Evolutionary conservation across 164 flowering plant species (phyloP), one percentile per base, ranked within the genome.

Genomic region (Piper betle): DNA sequence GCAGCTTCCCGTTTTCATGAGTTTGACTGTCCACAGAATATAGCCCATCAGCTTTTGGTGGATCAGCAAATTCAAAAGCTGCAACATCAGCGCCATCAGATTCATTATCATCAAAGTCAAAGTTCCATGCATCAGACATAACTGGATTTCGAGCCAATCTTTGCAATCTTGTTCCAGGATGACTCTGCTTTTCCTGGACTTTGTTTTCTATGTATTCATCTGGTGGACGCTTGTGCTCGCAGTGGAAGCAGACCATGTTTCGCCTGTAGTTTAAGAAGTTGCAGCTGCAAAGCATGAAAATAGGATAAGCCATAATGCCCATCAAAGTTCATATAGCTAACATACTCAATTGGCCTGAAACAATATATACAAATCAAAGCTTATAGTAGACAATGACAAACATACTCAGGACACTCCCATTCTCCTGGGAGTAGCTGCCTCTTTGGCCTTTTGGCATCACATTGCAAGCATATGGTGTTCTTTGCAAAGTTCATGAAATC

Each of bases 71-170:
- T 80, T 94, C 99, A 71, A 91, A 94, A 52, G 97, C 91, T 68
- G 97, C 96, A 67, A 94, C 95, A 76, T 94, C 99, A 59, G 97
- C 97, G 5, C 99, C 99, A 79, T 94, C 99, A 60, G 97, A 94
- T 78, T 88, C 97, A 72, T 91, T 73, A 58, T 94, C 99, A 68
- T 94, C 99, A 71, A 94, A 91, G 68, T 94, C 86, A 62, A 88
- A 94, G 67, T 94, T 94, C 96, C 97, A 94, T 25, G 96, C 91
- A 78, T 82, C 80, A 65, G 85, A 77, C 69, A 81, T 78, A 39
- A 77, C 89, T 55, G 59, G 63, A 63, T 81, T 67, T 64, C 60
- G 63, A 39, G 75, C 69, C 60, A 63, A 71, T 68, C 74, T 82
- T 61, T 81, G 84, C 62, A 64, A 55, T 70, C 79, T 77, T n/a